Conservation (phyloP, 2,329 filamentous ascomycete species). For the Bipolaris gigantea region DNA sequence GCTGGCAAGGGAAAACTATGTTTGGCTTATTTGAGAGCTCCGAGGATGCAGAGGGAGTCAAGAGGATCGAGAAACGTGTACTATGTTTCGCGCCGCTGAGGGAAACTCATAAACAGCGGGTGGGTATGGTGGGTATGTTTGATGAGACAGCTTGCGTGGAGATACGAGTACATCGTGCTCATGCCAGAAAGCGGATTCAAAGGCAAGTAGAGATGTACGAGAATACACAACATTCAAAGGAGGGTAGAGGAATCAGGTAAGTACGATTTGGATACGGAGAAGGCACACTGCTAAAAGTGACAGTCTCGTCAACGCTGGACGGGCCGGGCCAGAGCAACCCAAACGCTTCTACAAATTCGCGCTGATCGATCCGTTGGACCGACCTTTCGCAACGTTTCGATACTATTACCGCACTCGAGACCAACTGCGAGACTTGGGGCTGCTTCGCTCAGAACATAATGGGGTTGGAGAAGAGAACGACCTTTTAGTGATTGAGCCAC, state of each 20-base stretch:
- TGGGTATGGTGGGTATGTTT: constrained; percentile 16
- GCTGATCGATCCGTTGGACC: constrained; percentile 52
- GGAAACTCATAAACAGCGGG: constrained; percentile 4
- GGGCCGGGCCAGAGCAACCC: constrained; percentile 44
- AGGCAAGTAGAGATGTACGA: constrained; percentile 31
- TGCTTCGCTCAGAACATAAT: constrained; percentile 20
- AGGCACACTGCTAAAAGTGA: constrained; percentile 15
- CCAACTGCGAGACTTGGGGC: constrained; percentile 28
- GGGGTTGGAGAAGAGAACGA: constrained; percentile 22
- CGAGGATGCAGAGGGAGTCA: constrained; percentile 32
- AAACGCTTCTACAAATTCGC: constrained; percentile 54
- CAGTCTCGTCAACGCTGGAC: constrained; percentile 45
- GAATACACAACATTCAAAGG: constrained; percentile 24
- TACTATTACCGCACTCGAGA: constrained; percentile 44
- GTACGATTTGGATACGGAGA: constrained; percentile 4
- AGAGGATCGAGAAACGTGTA: constrained; percentile 46
- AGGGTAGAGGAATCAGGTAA: constrained; percentile 34
- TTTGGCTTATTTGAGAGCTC: constrained; percentile 48
- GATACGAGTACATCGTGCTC: constrained; percentile 47
- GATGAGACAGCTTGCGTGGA: constrained; percentile 43
- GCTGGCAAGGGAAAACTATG: constrained; percentile 50
- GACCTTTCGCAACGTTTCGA: constrained; percentile 52
- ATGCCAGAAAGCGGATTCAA: constrained; percentile 44
- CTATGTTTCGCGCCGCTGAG: constrained; percentile 43
- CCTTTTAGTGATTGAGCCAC: constrained; percentile 34